Evolutionary conservation across 2,329 filamentous ascomycete species (phyloP).

Genomic region (Tolypocladium guangdongense): DNA sequence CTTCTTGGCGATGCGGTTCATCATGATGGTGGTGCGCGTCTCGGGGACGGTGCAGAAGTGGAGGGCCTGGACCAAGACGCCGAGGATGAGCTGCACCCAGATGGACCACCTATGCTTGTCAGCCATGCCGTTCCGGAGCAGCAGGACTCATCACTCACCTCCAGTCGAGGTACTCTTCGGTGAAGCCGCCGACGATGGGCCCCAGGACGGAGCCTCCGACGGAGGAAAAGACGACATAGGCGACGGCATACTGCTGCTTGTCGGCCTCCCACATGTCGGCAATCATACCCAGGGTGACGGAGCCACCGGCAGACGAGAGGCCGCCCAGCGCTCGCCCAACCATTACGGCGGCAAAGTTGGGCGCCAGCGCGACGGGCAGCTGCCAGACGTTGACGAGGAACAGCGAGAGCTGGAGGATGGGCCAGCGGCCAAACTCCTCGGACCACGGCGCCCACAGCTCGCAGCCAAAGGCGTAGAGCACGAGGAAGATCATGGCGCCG

Average conservation of each 20-base stretch:
- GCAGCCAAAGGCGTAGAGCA: conserved; percentile 75
- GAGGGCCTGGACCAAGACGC: conserved; percentile 54
- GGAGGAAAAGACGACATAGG: conserved; percentile 68
- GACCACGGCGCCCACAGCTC: conserved; percentile 85
- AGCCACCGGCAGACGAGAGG: conserved; percentile 60
- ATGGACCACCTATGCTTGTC: conserved; percentile 55
- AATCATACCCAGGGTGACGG: conserved; percentile 65
- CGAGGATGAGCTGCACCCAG: conserved; percentile 78
- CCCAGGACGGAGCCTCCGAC: conserved; percentile 68
- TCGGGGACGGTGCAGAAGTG: conserved; percentile 66
- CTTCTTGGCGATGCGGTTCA: conserved; percentile 70
- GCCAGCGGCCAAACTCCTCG: conserved; percentile 70
- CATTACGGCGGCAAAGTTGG: conserved; percentile 61
- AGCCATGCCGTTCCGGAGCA: too few relatives aligned
- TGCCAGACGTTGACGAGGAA: conserved; percentile 71
- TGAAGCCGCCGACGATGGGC: conserved; percentile 69
- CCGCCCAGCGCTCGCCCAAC: conserved; percentile 61
- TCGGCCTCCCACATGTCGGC: conserved; percentile 64
- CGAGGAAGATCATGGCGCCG: conserved; percentile 68
- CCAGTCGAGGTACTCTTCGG: conserved; percentile 57
- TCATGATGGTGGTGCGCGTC: conserved; percentile 64
- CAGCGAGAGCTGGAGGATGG: conserved; percentile 61
- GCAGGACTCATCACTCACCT: conserved; percentile 32
- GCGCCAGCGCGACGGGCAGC: conserved; percentile 59
- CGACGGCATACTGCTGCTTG: conserved; percentile 63